phyloP scores from a whole-genome alignment of 2,329 filamentous ascomycete species.

The Massarina eburnea region DNA sequence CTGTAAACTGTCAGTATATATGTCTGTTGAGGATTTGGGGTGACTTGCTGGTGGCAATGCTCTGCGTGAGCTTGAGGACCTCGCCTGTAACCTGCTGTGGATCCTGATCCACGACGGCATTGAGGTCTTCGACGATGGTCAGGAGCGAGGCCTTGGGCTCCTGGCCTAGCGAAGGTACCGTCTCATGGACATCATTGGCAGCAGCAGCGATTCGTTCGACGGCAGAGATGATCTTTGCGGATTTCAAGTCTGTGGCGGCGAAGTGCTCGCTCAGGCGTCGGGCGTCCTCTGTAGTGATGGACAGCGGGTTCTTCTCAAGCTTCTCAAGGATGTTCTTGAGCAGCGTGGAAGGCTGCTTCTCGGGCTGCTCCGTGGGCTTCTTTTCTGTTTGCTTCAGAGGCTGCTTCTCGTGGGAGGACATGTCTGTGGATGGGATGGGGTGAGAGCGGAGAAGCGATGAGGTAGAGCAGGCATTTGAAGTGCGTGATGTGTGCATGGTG shows the following conservation, averaged over 20 bases:
- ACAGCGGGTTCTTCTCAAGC: conserved; percentile 23
- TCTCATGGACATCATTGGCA: conserved; percentile 22
- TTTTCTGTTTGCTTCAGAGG: too few species aligned
- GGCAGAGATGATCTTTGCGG: conserved; percentile 33
- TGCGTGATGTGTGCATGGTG: too few species aligned
- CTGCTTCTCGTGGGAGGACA: too few species aligned
- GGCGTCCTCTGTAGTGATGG: conserved; percentile 35
- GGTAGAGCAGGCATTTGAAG: too few species aligned
- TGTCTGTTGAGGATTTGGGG: not conserved
- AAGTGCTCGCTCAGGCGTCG: conserved; percentile 30
- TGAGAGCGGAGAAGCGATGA: too few species aligned
- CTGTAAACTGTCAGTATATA: conserved; percentile 18
- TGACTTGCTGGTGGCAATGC: conserved; percentile 32
- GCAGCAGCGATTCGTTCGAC: conserved; percentile 27
- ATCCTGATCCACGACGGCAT: conserved; percentile 25
- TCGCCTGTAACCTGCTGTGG: conserved; percentile 28
- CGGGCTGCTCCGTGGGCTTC: too few species aligned
- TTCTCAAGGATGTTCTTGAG: conserved; percentile 22
- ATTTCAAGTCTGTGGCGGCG: conserved; percentile 19
- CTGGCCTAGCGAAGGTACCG: conserved; percentile 12
- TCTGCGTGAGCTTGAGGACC: conserved; percentile 27
- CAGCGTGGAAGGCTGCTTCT: conserved; percentile 3
- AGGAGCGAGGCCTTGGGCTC: conserved; percentile 21
- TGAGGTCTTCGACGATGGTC: conserved; percentile 30
- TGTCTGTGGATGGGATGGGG: too few species aligned